Conservation (phyloP, 768 basidiomycete species). For the Tulasnella sp. region DNA sequence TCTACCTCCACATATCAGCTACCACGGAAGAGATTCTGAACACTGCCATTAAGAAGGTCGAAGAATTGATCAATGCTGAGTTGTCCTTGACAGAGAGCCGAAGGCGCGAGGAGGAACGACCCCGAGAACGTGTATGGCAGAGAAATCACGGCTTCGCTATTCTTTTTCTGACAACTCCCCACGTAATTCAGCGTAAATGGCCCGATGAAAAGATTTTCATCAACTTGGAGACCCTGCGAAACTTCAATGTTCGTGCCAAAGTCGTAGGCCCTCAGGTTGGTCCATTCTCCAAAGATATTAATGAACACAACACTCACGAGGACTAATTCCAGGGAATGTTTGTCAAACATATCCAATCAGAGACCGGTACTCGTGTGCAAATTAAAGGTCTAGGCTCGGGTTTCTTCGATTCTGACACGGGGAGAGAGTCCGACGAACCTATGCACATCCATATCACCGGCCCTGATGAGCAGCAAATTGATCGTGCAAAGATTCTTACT, state of each 20-base stretch:
- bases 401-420: slow-evolving; percentile 89
- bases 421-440: slow-evolving; percentile 80
- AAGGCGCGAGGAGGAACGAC: slow-evolving; percentile 49
- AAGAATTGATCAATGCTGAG: slow-evolving; percentile 68
- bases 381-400: slow-evolving; percentile 95
- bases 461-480: slow-evolving; percentile 82
- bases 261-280: slow-evolving; percentile 89
- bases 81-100: slow-evolving; percentile 78
- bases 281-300: slow-evolving; percentile 22
- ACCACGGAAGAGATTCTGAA: slow-evolving; percentile 60
- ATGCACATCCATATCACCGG: slow-evolving; percentile 89
- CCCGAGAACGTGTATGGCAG: slow-evolving; percentile 55
- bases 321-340: slow-evolving; percentile 69
- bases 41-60: slow-evolving; percentile 62
- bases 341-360: slow-evolving; percentile 96
- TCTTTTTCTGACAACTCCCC: slow-evolving; percentile 11
- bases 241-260: slow-evolving; percentile 97
- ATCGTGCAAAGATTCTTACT: slow-evolving; percentile 78
- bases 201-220: slow-evolving; percentile 94
- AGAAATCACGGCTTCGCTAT: background rate
- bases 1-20: slow-evolving; percentile 92
- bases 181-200: slow-evolving; percentile 76
- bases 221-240: slow-evolving; percentile 81
- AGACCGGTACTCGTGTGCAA: slow-evolving; percentile 93
- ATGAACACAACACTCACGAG: background rate